Conservation (phyloP, 2,329 filamentous ascomycete species). For the Colletotrichum sp. region DNA sequence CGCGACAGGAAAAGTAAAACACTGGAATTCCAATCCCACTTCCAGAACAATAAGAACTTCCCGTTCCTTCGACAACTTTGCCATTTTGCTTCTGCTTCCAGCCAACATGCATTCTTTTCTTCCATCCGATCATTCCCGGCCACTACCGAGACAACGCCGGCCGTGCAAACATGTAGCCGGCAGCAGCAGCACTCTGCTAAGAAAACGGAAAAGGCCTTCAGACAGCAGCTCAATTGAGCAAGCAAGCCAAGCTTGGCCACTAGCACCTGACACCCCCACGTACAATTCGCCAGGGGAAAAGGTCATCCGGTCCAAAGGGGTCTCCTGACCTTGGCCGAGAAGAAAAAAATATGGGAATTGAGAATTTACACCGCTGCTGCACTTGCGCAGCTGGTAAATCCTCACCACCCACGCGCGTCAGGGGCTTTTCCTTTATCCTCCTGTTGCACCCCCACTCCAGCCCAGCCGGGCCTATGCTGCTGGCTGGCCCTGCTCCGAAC, state of each 20-base stretch:
- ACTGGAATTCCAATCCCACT: neutral
- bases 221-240: neutral
- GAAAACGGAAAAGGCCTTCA: neutral
- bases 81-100: neutral
- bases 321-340: neutral
- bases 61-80: neutral
- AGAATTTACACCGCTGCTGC: neutral
- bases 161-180: neutral
- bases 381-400: neutral
- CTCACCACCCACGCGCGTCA: neutral
- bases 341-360: neutral
- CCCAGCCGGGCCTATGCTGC: neutral
- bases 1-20: neutral
- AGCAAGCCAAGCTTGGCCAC: neutral
- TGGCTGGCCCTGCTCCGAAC: neutral
- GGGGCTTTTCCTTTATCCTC: neutral
- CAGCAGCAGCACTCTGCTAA: neutral
- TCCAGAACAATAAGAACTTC: neutral
- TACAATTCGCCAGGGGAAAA: neutral
- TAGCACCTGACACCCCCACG: constrained; percentile 8
- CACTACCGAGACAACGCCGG: neutral
- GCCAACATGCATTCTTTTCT: neutral
- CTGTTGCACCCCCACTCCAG: neutral
- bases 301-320: neutral
- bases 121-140: neutral